Evolutionary conservation across 345 rosid species (phyloP), one percentile per base, ranked within the genome.

Genomic region (Abelmoschus esculentus): DNA sequence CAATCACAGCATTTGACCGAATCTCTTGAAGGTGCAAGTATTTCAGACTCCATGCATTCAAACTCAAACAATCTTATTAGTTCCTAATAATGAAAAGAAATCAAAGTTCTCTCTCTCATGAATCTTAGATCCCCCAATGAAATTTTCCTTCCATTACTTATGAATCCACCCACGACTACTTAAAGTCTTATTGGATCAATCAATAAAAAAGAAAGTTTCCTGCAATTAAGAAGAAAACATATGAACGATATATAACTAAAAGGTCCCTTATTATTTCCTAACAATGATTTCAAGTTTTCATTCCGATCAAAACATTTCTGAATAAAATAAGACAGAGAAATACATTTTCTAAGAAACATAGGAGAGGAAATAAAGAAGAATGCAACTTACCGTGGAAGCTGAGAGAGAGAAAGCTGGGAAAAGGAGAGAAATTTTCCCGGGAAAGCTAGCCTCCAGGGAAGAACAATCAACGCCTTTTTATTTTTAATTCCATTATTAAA

Each of bases 31-130:
- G 80, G 80, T 3, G 85, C 69, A 73, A 65, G 19, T 60, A 72
- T 71, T 75, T 76, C 81, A 22, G 76, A 81, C 75, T 88, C 89
- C 93, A 88, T 88, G 50, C 12, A 50, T 50, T 46, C 75, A 80
- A 77, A 29, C 42, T 36, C 22, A n/a, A 69, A 32, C 31, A 70
- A 70, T 28, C 52, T 22, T 55, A 54, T 28, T 46, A 46, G 6
- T 12, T 65, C 15, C 55, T 22, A 65, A 1, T 0, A n/a, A 53
- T 2, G 7, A 69, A 69, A 14, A 31, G 8, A 13, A 31, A 73
- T 19, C 28, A 6, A 19, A 79, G 38, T 76, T 70, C 75, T 64
- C 67, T 40, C 80, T 63, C 80, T 59, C 77, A 66, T 28, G 40
- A 75, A 70, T 74, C 66, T 46, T 75, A 67, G 38, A 73, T 67